Percentiles rank a stretch among this genome's conserved stretches.
Evolutionary conservation across 495 filamentous ascomycete genomes (phyloP).

Genomic region (Chaetomium fimeti): DNA sequence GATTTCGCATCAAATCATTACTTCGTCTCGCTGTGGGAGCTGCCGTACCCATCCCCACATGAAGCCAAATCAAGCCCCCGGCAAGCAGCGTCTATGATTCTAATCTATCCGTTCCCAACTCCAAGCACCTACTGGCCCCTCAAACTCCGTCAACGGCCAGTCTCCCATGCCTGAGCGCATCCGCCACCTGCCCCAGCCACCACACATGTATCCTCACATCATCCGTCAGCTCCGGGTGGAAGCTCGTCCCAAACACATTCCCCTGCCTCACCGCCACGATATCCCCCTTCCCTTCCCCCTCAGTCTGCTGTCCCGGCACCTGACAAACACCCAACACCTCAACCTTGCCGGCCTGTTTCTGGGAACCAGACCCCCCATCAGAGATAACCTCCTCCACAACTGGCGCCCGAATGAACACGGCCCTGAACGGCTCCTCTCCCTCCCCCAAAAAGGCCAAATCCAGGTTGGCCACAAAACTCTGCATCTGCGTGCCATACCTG

Average conservation of each 20-base stretch:
- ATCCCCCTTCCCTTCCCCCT: slow-evolving; percentile 59
- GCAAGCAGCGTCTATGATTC: neutral
- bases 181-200: slow-evolving; percentile 78
- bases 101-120: neutral
- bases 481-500: slow-evolving; percentile 89
- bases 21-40: too few relatives aligned
- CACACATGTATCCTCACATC: slow-evolving; percentile 88
- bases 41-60: too few relatives aligned
- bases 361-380: slow-evolving; percentile 18
- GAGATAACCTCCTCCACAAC: slow-evolving; percentile 82
- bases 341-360: slow-evolving; percentile 49
- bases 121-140: neutral
- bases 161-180: slow-evolving; percentile 24
- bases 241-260: slow-evolving; percentile 95
- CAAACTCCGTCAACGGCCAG: slow-evolving; percentile 18
- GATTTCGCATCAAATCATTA: too few relatives aligned
- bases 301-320: slow-evolving; percentile 8
- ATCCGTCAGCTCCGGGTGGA: slow-evolving; percentile 91
- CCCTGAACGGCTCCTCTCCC: slow-evolving; percentile 57
- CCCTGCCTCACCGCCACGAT: slow-evolving; percentile 89
- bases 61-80: neutral
- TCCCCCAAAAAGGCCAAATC: slow-evolving; percentile 68
- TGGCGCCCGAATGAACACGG: slow-evolving; percentile 91
- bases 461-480: slow-evolving; percentile 83
- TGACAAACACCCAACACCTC: slow-evolving; percentile 55